Base-by-base conservation (phyloP, 768 basidiomycete species). In the Strobilomyces echinocephalus region DNA sequence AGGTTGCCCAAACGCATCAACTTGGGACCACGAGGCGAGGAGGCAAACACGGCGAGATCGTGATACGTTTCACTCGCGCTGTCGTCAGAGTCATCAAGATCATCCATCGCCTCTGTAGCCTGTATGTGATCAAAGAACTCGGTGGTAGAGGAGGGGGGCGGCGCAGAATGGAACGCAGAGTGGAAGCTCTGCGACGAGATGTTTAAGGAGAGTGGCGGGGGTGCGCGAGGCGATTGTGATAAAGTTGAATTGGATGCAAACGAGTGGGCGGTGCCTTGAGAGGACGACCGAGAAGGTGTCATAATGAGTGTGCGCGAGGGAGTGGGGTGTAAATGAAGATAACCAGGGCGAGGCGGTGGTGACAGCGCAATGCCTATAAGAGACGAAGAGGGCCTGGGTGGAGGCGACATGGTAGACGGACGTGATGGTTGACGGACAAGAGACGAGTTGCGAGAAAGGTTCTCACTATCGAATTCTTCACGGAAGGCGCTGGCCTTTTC, bases 41-140 rank as follows among this genome's bases (percentile, higher is more conserved):
- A 55, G 36, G 61, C 45, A 64, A 62, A 67, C 47, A 63, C 61
- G 57, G 64, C 59, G 21, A 72, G 60, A 15, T 74, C 74, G 15
- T 69, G 68, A 42, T 71, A 73, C 12, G 68, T 73, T 26, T 78
- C 80, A 20, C 70, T 67, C 36, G 60, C 53, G 48, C 69, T 70
- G 50, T 77, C 77, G 24, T 76, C 76, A 46, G 81, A 81, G 21
- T 83, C 81, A 54, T 85, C 86, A 49, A 86, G 70, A 57, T 85
- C 87, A 59, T 87, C 84, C 81, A 89, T 82, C 24, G 80, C 85
- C 66, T 85, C 85, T 7, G 80, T 80, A 41, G 77, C 72, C 59
- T 88, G 84, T 42, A 89, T 83, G 55, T 72, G 79, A 69, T 90
- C 87, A 66, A 90, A 89, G 75, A 89, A 89, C 30, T 81, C 81